Evolutionary conservation across 2,329 filamentous ascomycete genomes (phyloP), one percentile per base, ranked within the genome.

Genomic region (Aspergillus tubingensis): DNA sequence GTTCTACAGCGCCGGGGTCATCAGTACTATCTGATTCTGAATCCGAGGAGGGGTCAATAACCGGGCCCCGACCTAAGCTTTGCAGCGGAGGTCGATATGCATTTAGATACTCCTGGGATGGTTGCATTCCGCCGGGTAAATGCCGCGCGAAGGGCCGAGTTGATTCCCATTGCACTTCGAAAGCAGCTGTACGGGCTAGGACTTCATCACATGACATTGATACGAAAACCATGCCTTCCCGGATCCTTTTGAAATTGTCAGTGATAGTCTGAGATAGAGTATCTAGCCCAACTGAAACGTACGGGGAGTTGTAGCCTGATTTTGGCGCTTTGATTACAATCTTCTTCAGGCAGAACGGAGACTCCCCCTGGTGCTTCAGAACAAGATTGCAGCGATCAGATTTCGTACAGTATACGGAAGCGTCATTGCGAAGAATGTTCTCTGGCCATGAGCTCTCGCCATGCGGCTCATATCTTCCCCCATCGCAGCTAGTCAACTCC

Each of bases 141-240:
- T 68, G 64, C 54, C 71, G 68, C 55, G 68, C 70, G 36, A 65
- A 67, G n/a, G 65, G 67, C 32, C 63, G 68, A 32, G 70, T 62
- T 49, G 70, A 70, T 17, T 80, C 75, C 68, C 90, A 91, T 67
- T 89, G 86, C 25, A 94, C 88, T 66, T 91, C 86, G 72, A 94
- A 94, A 62, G 87, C 84, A 6, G 89, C 85, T 10, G 91, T 95
- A 60, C 88, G 84, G 19, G 82, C 85, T 47, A 95, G 78, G 1
- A 95, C 80, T 62, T 95, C 88, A 66, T 96, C 88, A 39, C 88
- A 85, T 43, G 87, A 85, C 93, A 97, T 96, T 49, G 91, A 86
- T 27, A 98, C 84, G 71, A 97, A 97, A 1, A 98, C 86, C 84
- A 97, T 89, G 48, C 95, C 94, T 82, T 96, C 91, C 76, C 94